Conservation (phyloP, 495 filamentous ascomycete genomes). For the Penicillium pulvis region DNA sequence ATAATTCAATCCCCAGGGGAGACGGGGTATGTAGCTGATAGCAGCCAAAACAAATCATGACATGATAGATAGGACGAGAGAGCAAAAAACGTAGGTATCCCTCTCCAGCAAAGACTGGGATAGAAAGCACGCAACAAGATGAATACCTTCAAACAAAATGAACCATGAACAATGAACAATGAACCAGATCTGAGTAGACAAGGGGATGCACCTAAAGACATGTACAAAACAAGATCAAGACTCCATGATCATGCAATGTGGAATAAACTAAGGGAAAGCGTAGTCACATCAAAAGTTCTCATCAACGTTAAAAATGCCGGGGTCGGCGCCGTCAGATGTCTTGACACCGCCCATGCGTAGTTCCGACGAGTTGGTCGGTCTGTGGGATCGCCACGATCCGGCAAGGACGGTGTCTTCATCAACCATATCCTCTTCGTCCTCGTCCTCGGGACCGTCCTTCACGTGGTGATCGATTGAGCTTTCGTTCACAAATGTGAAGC, state of each 20-base stretch:
- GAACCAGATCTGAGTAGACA: conserved; percentile 16
- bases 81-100: background rate
- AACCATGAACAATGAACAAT: conserved; percentile 1
- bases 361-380: conserved; percentile 36
- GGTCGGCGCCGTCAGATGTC: conserved; percentile 62
- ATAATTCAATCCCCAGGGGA: background rate
- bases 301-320: conserved; percentile 69
- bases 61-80: conserved; percentile 8
- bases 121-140: conserved; percentile 21
- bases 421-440: conserved; percentile 72
- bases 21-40: conserved; percentile 27
- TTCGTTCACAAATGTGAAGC: conserved; percentile 98
- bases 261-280: conserved; percentile 30
- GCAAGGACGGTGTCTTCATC: conserved; percentile 70
- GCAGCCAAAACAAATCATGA: conserved; percentile 13
- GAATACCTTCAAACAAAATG: conserved; percentile 13
- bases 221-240: conserved; percentile 47
- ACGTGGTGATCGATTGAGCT: conserved; percentile 93
- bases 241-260: conserved; percentile 46
- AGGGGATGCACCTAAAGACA: conserved; percentile 32
- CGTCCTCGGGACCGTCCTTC: conserved; percentile 59
- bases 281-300: conserved; percentile 71
- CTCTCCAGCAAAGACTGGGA: background rate
- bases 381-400: conserved; percentile 47
- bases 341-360: conserved; percentile 77